A percentile compares a stretch with the other conserved stretches of the same genome.
phyloP scores from a whole-genome alignment of 2,329 filamentous ascomycete species.

The Fusarium sulawesiense region DNA sequence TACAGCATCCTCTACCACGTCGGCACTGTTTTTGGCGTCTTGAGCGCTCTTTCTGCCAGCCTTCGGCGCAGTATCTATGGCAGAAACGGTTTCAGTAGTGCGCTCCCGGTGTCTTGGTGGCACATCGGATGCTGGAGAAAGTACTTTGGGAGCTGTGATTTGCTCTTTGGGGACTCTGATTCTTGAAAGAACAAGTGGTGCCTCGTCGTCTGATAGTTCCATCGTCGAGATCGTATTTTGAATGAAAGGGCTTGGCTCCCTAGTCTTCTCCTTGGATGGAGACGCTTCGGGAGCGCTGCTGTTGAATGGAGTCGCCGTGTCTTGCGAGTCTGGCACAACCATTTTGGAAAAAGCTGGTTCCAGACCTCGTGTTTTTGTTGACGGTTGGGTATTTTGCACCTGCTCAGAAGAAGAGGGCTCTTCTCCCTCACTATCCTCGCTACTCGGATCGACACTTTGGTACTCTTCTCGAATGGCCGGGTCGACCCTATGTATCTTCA shows the following conservation, averaged over 20 bases:
- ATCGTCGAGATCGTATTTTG: conserved; percentile 23
- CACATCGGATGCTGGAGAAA: neutral
- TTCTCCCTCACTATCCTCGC: conserved; percentile 20
- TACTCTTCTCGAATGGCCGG: conserved; percentile 16
- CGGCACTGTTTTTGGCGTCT: neutral
- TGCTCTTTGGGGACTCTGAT: conserved; percentile 8
- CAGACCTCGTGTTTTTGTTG: neutral
- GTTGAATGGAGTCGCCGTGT: conserved; percentile 38
- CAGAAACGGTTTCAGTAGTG: neutral
- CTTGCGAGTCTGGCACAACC: conserved; percentile 48
- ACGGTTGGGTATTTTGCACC: neutral
- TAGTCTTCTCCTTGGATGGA: neutral
- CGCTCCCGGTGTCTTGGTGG: neutral
- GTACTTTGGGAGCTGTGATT: neutral
- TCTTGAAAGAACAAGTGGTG: conserved; percentile 45
- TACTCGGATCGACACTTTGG: neutral
- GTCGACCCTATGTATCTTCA: conserved; percentile 27
- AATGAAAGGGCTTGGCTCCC: neutral
- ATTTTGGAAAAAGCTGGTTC: neutral
- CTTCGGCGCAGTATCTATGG: neutral
- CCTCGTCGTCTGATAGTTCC: conserved; percentile 53
- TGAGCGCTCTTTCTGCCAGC: neutral
- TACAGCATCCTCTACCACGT: neutral
- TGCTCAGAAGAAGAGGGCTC: neutral
- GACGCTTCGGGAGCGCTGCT: conserved; percentile 37